These are phyloP conservation scores for Tremella yokohamensis DNA, from an alignment of 768 basidiomycete genomes.

Conservation along the genomic window DNA sequence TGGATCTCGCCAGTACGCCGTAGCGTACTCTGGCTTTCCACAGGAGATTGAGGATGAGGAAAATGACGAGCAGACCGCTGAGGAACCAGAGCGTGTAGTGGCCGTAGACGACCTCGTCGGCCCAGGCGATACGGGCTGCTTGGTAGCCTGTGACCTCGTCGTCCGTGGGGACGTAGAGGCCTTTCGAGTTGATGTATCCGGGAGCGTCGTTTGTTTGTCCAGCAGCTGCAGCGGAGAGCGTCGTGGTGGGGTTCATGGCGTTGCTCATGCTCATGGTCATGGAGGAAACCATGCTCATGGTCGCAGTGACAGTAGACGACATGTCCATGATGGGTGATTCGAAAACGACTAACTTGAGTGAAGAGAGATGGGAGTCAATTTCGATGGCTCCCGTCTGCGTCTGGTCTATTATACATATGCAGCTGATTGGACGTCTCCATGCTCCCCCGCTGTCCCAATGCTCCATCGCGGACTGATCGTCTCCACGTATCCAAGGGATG, in stretches of 20 bases:
- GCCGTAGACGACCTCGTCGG: conserved; percentile 9
- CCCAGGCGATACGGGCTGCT: conserved; percentile 11
- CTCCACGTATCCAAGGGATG: no score
- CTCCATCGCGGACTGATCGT: no score
- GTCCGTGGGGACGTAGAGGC: conserved; percentile 10
- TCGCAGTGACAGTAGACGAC: no score
- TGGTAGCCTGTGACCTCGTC: conserved; percentile 13
- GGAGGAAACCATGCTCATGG: background rate
- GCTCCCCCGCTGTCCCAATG: no score
- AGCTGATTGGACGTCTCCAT: no score
- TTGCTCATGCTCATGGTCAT: conserved; percentile 7
- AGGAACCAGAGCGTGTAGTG: conserved; percentile 11
- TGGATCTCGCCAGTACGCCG: background rate
- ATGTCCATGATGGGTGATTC: no score
- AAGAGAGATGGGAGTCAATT: no score
- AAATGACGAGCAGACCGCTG: conserved; percentile 2
- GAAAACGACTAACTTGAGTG: no score
- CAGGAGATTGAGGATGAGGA: background rate
- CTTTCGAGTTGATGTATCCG: conserved; percentile 10
- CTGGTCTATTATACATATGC: no score
- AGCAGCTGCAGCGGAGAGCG: background rate
- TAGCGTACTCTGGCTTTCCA: background rate
- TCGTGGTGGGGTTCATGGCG: background rate
- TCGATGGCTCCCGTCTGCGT: no score
- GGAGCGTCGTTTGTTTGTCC: conserved; percentile 1